A percentile compares a stretch with the other conserved stretches of the same genome.
These are phyloP conservation scores for Ogataea naganishii DNA, from an alignment of 805 yeast genomes.

Conservation along the genomic window DNA sequence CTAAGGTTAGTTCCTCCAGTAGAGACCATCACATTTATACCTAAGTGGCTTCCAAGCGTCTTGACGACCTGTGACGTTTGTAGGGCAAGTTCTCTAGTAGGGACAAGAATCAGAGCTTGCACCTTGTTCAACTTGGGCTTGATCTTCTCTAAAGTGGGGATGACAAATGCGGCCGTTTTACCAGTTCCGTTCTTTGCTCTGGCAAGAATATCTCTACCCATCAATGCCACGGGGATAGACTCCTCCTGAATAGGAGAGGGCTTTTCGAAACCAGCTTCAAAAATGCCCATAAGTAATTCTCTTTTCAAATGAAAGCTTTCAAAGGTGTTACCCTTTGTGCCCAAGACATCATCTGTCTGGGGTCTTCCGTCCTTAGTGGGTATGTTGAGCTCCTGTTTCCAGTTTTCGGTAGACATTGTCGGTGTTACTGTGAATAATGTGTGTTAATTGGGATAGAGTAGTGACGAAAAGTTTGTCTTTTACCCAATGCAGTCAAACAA, in stretches of 20 bases:
- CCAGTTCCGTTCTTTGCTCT: slow-evolving; percentile 99
- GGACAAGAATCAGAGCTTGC: slow-evolving; percentile 89
- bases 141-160: slow-evolving; percentile 84
- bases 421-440: slow-evolving; percentile 1
- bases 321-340: slow-evolving; percentile 82
- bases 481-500: no score
- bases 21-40: slow-evolving; percentile 91
- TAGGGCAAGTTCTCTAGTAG: slow-evolving; percentile 95
- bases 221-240: slow-evolving; percentile 88
- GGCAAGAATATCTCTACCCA: slow-evolving; percentile 93
- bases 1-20: slow-evolving; percentile 94
- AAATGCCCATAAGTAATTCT: slow-evolving; percentile 94
- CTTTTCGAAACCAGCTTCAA: slow-evolving; percentile 97
- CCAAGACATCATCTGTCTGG: slow-evolving; percentile 92
- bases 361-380: slow-evolving; percentile 90
- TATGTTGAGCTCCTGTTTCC: slow-evolving; percentile 68
- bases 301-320: slow-evolving; percentile 90
- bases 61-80: slow-evolving; percentile 97
- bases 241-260: slow-evolving; percentile 98
- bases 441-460: no score
- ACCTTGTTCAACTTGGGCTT: slow-evolving; percentile 78
- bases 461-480: no score
- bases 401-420: slow-evolving; percentile 33
- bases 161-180: slow-evolving; percentile 94
- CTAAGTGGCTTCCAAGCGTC: slow-evolving; percentile 90